Evolutionary conservation across 2,329 filamentous ascomycete species (phyloP), one percentile per base, ranked within the genome.

Genomic region (Penicillium oxalicum): DNA sequence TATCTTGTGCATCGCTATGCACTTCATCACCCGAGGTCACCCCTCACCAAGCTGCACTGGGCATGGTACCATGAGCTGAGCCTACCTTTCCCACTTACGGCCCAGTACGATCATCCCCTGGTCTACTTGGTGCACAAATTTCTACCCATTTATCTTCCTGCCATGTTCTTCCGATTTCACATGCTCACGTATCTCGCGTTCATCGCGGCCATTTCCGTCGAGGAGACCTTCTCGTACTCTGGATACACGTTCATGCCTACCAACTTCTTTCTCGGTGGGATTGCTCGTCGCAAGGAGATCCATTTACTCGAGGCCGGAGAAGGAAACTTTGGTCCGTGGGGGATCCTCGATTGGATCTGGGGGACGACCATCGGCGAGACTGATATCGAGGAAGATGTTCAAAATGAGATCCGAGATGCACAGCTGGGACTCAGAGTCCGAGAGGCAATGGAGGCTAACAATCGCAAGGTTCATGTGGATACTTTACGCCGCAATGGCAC

Each of bases 1-100:
- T 95, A 94, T 66, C 78, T 82, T 58, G 76, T 88, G 56, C 89
- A 95, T 70, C 83, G 86, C 44, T 79, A 79, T 61, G 50, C 85
- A 26, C 77, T 95, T 7, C 89, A 95, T 69, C 76, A 44, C 74
- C 81, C 63, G 51, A 61, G 41, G 44, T 58, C 45, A 76, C 74
- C 61, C 71, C 72, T 60, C 82, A 88, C 69, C 67, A 74, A 54
- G 32, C 54, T 69, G 61, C 81, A 84, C 58, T 52, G 68, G 18
- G 58, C 61, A 32, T 83, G 80, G 80, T 80, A 82, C 49, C 80
- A 84, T 59, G 70, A 69, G 38, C 63, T 82, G 39, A 60, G 57
- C 24, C 64, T 75, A 9, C 78, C 79, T 0, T 82, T 77, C 60
- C 78, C 80, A 12, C 68, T 83, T 13, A 73, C 75, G 4, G 80